Conservation (phyloP, 2,329 filamentous ascomycete species). For the Tolypocladium ovalisporum region DNA sequence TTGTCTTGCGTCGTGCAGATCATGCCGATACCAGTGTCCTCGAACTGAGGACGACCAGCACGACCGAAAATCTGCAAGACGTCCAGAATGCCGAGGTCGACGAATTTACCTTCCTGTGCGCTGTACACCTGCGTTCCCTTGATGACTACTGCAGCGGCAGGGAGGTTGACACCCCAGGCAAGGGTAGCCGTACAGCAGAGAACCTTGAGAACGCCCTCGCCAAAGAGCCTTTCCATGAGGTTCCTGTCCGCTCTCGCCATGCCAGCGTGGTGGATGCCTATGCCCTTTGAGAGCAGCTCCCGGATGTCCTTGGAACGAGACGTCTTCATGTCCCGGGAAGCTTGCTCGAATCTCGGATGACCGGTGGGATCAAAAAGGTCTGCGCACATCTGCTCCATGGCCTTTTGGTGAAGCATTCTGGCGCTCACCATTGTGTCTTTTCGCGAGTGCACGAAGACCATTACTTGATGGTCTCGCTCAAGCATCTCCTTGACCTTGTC, state of each 20-base stretch:
- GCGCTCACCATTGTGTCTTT: slow-evolving; percentile 89
- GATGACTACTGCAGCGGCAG: slow-evolving; percentile 92
- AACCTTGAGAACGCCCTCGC: slow-evolving; percentile 86
- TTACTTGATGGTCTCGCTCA: slow-evolving; percentile 83
- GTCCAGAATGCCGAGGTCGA: slow-evolving; percentile 91
- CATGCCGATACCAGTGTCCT: slow-evolving; percentile 95
- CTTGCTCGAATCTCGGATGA: slow-evolving; percentile 71
- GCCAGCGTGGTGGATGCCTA: slow-evolving; percentile 93
- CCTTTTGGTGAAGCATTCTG: slow-evolving; percentile 76
- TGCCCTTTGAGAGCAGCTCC: slow-evolving; percentile 79
- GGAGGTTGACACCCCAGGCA: slow-evolving; percentile 97
- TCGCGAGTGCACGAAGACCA: slow-evolving; percentile 97
- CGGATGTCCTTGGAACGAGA: slow-evolving; percentile 79
- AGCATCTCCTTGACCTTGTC: slow-evolving; percentile 96
- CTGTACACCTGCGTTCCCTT: slow-evolving; percentile 98
- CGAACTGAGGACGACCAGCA: slow-evolving; percentile 93
- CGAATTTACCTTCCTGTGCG: slow-evolving; percentile 90
- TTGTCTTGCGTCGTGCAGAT: slow-evolving; percentile 97
- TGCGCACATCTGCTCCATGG: slow-evolving; percentile 64
- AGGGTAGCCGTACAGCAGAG: slow-evolving; percentile 96
- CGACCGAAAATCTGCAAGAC: slow-evolving; percentile 97
- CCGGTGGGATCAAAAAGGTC: slow-evolving; percentile 74
- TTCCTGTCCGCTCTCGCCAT: slow-evolving; percentile 94
- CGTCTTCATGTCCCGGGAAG: slow-evolving; percentile 72
- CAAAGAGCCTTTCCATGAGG: slow-evolving; percentile 86